phyloP scores from a whole-genome alignment of 2,329 filamentous ascomycete species.

The Pseudocercospora pini-densiflorae region DNA sequence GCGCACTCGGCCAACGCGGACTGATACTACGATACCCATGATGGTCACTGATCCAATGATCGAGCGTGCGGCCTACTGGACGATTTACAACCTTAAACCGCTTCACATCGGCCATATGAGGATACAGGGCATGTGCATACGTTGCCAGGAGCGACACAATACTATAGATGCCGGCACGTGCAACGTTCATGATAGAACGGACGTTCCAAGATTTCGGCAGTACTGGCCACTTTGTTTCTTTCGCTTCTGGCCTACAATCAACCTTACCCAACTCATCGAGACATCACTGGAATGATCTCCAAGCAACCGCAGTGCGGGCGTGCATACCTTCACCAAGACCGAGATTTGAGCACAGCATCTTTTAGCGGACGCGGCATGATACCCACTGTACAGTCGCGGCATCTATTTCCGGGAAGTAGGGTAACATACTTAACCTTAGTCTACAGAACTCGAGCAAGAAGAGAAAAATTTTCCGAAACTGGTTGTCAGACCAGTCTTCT shows the following conservation, averaged over 20 bases:
- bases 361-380: constrained; percentile 2
- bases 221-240: neutral
- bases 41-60: no score
- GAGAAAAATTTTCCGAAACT: neutral
- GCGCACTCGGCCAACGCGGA: neutral
- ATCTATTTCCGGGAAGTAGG: neutral
- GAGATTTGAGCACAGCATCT: neutral
- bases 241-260: neutral
- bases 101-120: no score
- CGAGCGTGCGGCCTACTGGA: no score
- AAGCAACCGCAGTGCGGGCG: neutral
- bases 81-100: no score
- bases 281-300: neutral
- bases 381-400: constrained; percentile 2
- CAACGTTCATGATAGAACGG: no score
- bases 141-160: no score
- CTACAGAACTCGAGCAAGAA: neutral
- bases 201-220: neutral
- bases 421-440: constrained; percentile 5
- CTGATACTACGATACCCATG: neutral
- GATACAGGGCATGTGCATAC: no score
- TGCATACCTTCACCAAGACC: neutral
- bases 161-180: no score
- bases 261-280: neutral
- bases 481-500: neutral